Conservation (phyloP, 2,329 filamentous ascomycete species). For the Diaporthe amygdali region DNA sequence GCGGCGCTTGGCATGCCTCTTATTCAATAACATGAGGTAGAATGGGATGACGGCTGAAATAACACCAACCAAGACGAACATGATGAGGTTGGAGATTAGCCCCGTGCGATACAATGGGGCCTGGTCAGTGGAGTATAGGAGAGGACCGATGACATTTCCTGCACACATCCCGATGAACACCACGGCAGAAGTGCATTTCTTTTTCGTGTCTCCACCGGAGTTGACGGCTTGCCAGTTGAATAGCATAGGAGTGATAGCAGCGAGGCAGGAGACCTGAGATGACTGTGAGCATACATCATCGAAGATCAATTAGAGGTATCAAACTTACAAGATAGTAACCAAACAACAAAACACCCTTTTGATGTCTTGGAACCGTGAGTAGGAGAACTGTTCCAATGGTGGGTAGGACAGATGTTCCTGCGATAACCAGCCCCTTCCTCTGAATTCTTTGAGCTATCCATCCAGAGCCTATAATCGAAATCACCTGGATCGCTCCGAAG, state of each 20-base stretch:
- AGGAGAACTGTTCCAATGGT: constrained; percentile 51
- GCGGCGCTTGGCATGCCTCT: constrained; percentile 56
- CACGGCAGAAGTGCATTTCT: constrained; percentile 68
- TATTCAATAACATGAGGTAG: constrained; percentile 60
- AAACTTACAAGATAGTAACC: constrained; percentile 53
- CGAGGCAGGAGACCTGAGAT: constrained; percentile 30
- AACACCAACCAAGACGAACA: constrained; percentile 65
- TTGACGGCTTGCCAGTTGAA: constrained; percentile 68
- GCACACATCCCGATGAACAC: constrained; percentile 69
- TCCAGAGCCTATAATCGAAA: constrained; percentile 62
- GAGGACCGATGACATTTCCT: constrained; percentile 71
- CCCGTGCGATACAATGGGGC: constrained; percentile 62
- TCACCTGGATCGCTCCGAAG: constrained; percentile 62
- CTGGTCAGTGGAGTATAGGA: constrained; percentile 66
- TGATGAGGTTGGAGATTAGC: constrained; percentile 62
- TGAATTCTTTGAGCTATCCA: constrained; percentile 47
- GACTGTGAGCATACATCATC: background rate
- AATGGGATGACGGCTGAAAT: constrained; percentile 46
- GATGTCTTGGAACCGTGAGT: constrained; percentile 49
- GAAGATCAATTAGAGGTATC: accelerated
- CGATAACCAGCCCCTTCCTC: constrained; percentile 50
- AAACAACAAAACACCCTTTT: constrained; percentile 54
- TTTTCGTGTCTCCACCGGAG: constrained; percentile 73
- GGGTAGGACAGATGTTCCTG: constrained; percentile 42
- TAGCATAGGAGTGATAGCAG: constrained; percentile 56